Conservation (phyloP, 1,284 basidiomycete species). For the Pseudozyma hubeiensis region DNA sequence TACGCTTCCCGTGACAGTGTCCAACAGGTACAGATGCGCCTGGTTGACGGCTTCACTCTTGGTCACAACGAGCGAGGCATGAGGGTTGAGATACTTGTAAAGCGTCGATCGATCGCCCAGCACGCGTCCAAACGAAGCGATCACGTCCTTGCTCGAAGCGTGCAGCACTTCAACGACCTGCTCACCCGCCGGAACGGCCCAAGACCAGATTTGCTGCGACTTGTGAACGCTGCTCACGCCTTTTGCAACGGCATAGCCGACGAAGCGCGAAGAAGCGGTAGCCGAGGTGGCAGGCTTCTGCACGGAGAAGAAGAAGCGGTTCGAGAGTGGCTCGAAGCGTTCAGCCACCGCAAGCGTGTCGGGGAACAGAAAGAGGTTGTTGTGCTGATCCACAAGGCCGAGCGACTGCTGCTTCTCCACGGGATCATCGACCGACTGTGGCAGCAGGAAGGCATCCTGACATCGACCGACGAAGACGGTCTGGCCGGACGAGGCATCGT, state of each 20-base stretch:
- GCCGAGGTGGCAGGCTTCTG: conserved; percentile 11
- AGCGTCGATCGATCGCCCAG: conserved; percentile 86
- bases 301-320: conserved; percentile 42
- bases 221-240: conserved; percentile 36
- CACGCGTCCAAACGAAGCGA: conserved; percentile 75
- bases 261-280: conserved; percentile 19
- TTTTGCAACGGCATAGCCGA: conserved; percentile 42
- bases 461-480: conserved; percentile 49
- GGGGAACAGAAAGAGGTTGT: conserved; percentile 67
- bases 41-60: conserved; percentile 69
- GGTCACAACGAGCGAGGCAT: conserved; percentile 76
- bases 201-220: conserved; percentile 50
- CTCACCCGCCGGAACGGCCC: conserved; percentile 49
- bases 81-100: conserved; percentile 94
- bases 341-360: conserved; percentile 45
- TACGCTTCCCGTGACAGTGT: conserved; percentile 80
- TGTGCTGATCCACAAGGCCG: conserved; percentile 74
- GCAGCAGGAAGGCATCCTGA: conserved; percentile 57
- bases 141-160: conserved; percentile 16
- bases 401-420: conserved; percentile 71
- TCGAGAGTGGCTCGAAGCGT: conserved; percentile 40
- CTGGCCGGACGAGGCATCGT: conserved; percentile 43
- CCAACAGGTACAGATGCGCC: conserved; percentile 77
- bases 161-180: conserved; percentile 43
- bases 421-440: conserved; percentile 41